Evolutionary conservation across 768 basidiomycete genomes (phyloP), one percentile per base, ranked within the genome.

Genomic region (Russula compacta): DNA sequence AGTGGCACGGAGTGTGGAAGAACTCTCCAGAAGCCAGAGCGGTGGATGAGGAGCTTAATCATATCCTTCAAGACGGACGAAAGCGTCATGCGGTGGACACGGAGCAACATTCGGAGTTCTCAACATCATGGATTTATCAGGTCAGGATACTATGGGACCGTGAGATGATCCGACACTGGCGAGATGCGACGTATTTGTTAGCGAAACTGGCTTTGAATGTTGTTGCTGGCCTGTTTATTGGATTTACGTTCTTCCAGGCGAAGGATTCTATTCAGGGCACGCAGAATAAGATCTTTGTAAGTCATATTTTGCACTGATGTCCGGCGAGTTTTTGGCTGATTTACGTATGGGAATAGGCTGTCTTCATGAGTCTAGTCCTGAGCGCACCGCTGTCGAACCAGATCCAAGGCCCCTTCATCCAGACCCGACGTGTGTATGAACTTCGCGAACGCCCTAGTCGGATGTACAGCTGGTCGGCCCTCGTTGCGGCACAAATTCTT

Each of bases 1-100:
- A 85, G 66, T 86, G 84, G 83, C 71, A 79, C 53, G 69, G 75
- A 11, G 60, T 73, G 1, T 85, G 82, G 83, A 69, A 71, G 43
- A 67, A 76, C 32, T 80, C 78, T 0, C 67, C 71, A 0, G 78
- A 83, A 61, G 73, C 75, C 44, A 63, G 56, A 8, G 43, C 43
- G 2, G 70, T 80, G 51, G 70, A 77, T 53, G 56, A 69, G 7
- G 76, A 82, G 48, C 76, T 84, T 40, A 75, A 77, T 7, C 49
- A 63, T 1, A 72, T 84, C 64, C 77, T 81, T 52, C 42, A 64
- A 11, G 73, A 78, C n/a, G 74, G 76, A 2, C 69, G 67, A 3
- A 67, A 65, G 40, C 70, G 67, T 12, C 63, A 66, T 4, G 55
- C 71, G 9, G 67, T 69, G n/a, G 53, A 67, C 63, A 70, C 53